Base-by-base conservation (phyloP, 2,329 filamentous ascomycete species). In the Dactylellina drechsleri region DNA sequence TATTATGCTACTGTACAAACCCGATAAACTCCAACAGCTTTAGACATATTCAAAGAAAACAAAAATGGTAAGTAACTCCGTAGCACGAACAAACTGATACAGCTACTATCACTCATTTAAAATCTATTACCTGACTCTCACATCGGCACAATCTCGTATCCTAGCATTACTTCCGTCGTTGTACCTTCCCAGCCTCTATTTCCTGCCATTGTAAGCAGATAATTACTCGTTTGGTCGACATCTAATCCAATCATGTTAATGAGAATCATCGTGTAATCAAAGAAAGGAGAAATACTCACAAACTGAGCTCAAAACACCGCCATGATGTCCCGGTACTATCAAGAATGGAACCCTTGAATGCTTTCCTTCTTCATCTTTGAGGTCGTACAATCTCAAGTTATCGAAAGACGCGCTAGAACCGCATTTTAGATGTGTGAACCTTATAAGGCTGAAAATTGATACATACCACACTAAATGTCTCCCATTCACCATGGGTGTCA, bases 111-210 rank as follows among this genome's bases (percentile, higher is more conserved):
- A 7, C 31, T 36, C 31, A 5, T 36, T 3, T 36, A 36, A n/a
- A 28, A 26, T 20, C 36, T 26, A 15, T 10, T 23, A 12, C 28
- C 3, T 6, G 20, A 43, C 43, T 31, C 28, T 26, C 57, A 81
- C 53, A 70, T 60, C 16, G 72, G 72, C 78, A 81, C 80, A 81
- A 99, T 97, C 83, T 99, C 95, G 82, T 99, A 99, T 15, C 95
- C 95, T 65, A 99, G 88, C 74, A 99, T 82, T 0, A 95, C 92
- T 83, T 99, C 95, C 0, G 95, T 98, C 41, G 87, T 90, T 18
- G 87, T 89, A 0, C 95, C 95, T 81, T 98, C 95, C 95, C 95
- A 99, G 0, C 95, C 95, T 76, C 95, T 85, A 76, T 95, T 98
- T 0, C 95, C 95, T 3, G 92, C 93, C 0, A 92, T 92, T 1